phyloP scores from a whole-genome alignment of 345 rosid genomes.

The Litchi chinensis region DNA sequence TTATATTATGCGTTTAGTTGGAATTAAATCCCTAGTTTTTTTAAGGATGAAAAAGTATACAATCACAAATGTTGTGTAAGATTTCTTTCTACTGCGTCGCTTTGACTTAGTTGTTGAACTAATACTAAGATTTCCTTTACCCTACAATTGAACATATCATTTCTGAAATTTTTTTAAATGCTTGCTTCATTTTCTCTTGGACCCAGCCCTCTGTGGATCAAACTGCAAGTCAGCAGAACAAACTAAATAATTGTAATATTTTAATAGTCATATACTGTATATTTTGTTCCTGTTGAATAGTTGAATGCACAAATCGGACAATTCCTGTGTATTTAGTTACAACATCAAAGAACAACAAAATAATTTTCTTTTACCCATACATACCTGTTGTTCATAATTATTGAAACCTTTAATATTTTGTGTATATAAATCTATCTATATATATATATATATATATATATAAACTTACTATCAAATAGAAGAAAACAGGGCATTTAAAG shows the following conservation, averaged over 20 bases:
- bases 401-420: not conserved
- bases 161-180: not conserved
- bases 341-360: not conserved
- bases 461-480: not conserved
- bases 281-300: not conserved
- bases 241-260: not conserved
- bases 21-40: no score
- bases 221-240: not conserved
- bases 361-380: not conserved
- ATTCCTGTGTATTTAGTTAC: not conserved
- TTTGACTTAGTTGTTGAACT: conserved; percentile 16
- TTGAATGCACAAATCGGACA: not conserved
- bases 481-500: not conserved
- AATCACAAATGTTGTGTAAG: no score
- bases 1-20: not conserved
- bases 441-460: no score
- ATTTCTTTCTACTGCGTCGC: not conserved
- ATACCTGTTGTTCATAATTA: not conserved
- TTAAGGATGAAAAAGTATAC: no score
- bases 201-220: not conserved
- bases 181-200: not conserved
- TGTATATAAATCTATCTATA: no score
- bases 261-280: not conserved
- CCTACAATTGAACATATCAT: not conserved
- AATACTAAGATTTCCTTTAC: conserved; percentile 7